Conservation (phyloP, 2,329 filamentous ascomycete genomes). For the Magnaporthales sp. region DNA sequence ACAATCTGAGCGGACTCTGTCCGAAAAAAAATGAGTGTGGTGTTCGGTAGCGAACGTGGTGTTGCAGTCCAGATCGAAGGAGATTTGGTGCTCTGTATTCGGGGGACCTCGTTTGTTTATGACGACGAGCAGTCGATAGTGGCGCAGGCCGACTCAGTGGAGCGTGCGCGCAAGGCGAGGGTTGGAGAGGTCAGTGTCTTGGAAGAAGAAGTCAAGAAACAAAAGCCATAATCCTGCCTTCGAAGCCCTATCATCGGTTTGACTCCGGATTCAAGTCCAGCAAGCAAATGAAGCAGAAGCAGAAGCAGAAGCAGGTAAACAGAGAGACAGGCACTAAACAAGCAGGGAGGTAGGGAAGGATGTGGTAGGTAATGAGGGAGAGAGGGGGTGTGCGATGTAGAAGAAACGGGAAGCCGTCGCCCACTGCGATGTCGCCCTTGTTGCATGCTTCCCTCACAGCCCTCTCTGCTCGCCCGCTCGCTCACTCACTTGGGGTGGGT, state of each 20-base stretch:
- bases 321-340: background rate
- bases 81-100: background rate
- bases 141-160: background rate
- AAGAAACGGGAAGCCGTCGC: background rate
- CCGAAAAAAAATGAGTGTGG: background rate
- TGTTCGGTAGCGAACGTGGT: constrained; percentile 1
- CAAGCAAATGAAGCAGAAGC: background rate
- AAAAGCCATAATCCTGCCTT: background rate
- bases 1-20: background rate
- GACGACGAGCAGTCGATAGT: constrained; percentile 3
- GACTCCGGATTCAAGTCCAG: background rate
- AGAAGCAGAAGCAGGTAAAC: background rate
- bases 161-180: constrained; percentile 1
- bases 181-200: background rate
- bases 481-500: background rate
- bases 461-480: background rate
- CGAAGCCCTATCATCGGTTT: background rate
- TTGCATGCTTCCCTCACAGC: background rate
- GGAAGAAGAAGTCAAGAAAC: constrained; percentile 1
- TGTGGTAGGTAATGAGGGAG: background rate
- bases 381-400: constrained; percentile 1
- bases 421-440: background rate
- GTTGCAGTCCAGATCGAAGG: background rate
- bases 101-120: constrained; percentile 6
- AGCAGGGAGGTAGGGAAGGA: background rate